Conservation (phyloP, 129 eudicot genomes). For the Escallonia rubra region DNA sequence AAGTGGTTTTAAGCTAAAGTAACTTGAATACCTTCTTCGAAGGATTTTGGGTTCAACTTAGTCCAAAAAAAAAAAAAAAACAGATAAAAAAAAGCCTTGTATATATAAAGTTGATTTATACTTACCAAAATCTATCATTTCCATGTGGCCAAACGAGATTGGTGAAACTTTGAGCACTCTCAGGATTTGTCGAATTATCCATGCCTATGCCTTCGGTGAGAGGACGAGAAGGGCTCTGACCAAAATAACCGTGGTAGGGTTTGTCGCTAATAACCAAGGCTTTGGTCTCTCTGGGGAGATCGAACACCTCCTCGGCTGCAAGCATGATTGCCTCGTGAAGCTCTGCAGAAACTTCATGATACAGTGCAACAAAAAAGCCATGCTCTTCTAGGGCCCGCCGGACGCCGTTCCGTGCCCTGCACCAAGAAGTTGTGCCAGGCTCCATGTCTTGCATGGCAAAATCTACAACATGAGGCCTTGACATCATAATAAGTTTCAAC, state of each 20-base stretch:
- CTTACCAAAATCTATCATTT: conserved; percentile 44
- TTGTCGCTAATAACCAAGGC: conserved; percentile 39
- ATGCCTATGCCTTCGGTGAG: conserved; percentile 61
- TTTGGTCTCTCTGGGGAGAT: conserved; percentile 49
- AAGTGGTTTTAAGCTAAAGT: too few species aligned
- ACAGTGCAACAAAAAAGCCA: conserved; percentile 59
- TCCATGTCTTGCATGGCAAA: conserved; percentile 38
- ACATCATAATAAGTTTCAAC: too few species aligned
- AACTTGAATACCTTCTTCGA: too few species aligned
- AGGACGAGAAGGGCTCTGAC: conserved; percentile 44
- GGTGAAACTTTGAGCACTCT: conserved; percentile 43
- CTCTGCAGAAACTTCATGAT: conserved; percentile 43
- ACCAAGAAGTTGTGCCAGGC: conserved; percentile 38
- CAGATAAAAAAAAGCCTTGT: too few species aligned
- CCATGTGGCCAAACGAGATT: conserved; percentile 67
- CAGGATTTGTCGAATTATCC: conserved; percentile 35
- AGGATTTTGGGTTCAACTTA: too few species aligned
- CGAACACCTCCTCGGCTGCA: conserved; percentile 55
- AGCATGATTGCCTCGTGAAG: conserved; percentile 41
- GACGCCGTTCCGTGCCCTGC: conserved; percentile 37
- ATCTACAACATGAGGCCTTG: conserved; percentile 45
- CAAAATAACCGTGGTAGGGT: conserved; percentile 65
- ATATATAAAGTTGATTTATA: too few species aligned
- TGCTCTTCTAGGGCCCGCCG: conserved; percentile 52
- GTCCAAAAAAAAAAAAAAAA: too few species aligned